Evolutionary conservation across 148 eudicot species (phyloP).

Genomic region (Vaccinium darrowii): DNA sequence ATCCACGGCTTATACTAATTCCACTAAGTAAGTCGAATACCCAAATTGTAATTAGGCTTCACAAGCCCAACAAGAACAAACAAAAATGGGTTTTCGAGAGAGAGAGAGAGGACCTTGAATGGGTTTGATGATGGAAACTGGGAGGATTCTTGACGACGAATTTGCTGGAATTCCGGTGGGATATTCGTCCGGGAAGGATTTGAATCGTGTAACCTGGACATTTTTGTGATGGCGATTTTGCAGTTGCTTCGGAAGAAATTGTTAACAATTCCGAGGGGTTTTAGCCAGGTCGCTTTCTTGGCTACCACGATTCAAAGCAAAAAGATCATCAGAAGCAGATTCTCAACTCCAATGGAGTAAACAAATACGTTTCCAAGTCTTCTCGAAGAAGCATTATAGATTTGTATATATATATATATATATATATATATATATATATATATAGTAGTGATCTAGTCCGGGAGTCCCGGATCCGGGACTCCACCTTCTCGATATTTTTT

Average conservation of each 20-base stretch:
- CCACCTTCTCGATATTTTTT: no score
- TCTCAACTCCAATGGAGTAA: not conserved
- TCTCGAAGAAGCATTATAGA: not conserved
- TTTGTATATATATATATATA: not conserved
- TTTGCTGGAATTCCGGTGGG: constrained; percentile 19
- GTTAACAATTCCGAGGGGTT: not conserved
- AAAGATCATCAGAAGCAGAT: not conserved
- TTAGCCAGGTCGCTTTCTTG: not conserved
- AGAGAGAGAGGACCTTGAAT: constrained; percentile 21
- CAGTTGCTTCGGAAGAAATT: not conserved
- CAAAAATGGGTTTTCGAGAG: not conserved
- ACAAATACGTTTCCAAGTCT: not conserved
- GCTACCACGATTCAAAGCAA: constrained; percentile 8
- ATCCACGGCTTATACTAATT: no score
- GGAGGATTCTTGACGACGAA: constrained; percentile 18
- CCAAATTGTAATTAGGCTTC: no score
- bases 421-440: not conserved
- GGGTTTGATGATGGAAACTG: constrained; percentile 16
- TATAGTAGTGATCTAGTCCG: no score
- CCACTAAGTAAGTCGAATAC: no score
- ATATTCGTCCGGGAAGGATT: constrained; percentile 9
- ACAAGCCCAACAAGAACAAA: not conserved
- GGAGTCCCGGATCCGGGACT: no score
- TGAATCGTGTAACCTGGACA: constrained; percentile 30
- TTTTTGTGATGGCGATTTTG: constrained; percentile 5